Evolutionary conservation across 805 yeast genomes (phyloP), one percentile per base, ranked within the genome.

Genomic region (Grigorovia yakushimaensis): DNA sequence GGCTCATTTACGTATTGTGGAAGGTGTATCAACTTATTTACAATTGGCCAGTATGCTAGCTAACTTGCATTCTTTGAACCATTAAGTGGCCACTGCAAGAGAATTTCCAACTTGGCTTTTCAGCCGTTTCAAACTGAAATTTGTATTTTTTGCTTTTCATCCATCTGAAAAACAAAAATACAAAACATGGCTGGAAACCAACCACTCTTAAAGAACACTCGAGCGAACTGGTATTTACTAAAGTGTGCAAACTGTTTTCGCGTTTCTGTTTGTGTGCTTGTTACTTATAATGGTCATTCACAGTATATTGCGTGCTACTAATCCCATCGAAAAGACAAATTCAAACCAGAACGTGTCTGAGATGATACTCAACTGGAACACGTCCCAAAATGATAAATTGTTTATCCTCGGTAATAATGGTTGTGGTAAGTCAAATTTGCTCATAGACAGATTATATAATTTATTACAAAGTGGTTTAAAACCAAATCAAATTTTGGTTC

Each of bases 1-100:
- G 52, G 78, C 88, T 1, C 98, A 93, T 61, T 82, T 93, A 89
- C 72, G 96, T 51, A 82, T 93, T 1, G 70, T 93, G 43, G 98
- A 93, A 66, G 98, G 98, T 52, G 95, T 93, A 4, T 79, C 88
- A 10, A 81, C 95, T 0, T 84, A 84, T 61, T 68, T 93, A 50
- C 98, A 93, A 61, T 66, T 93, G 51, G 82, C 88, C 44, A 94
- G 96, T 6, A 72, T 93, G 70, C 67, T 88, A 42, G 83, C 95
- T 19, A 82, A 74, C 55, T 62, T 72, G 17, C 17, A 62, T 70
- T 27, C 33, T 4, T 27, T 27, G 33, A 27, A 27, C 4, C 33
- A 27, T 10, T 27, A 27, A 27, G 33, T 27, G 13, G 9, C 27
- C 10, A 27, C 33, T 7, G 10, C 13, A 3, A 27, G n/a, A n/a